Percentiles rank a stretch among this genome's conserved stretches.
phyloP scores from a whole-genome alignment of 2,329 filamentous ascomycete genomes.

The Aureobasidium sp. region DNA sequence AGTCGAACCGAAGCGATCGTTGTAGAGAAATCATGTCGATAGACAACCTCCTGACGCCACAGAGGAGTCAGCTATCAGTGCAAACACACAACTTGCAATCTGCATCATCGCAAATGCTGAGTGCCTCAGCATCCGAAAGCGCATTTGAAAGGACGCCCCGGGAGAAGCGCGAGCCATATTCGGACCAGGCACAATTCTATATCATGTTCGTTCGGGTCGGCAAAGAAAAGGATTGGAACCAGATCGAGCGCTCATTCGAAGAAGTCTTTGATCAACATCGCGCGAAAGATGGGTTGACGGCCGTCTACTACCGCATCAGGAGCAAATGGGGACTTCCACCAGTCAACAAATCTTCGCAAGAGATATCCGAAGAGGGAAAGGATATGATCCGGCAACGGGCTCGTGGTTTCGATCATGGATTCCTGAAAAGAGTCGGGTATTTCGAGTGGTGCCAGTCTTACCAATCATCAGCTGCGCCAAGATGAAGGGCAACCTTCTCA shows the following conservation, averaged over 20 bases:
- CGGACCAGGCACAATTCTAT: conserved; percentile 31
- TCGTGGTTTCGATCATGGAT: conserved; percentile 24
- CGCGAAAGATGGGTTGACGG: conserved; percentile 27
- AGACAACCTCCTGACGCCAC: conserved; percentile 11
- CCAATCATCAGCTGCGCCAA: not conserved
- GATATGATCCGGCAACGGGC: conserved; percentile 24
- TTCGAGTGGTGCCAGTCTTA: conserved; percentile 17
- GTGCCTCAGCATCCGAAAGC: not conserved
- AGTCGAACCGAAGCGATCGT: conserved; percentile 3
- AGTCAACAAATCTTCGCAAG: conserved; percentile 26
- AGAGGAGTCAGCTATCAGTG: not conserved
- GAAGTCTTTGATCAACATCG: conserved; percentile 18
- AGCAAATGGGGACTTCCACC: conserved; percentile 28
- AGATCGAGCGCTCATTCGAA: conserved; percentile 19
- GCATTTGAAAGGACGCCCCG: conserved; percentile 13
- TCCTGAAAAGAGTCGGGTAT: conserved; percentile 26
- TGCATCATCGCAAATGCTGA: not conserved
- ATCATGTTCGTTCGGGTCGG: conserved; percentile 25
- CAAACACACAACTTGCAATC: not conserved
- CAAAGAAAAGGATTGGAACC: conserved; percentile 19
- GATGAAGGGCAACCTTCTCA: not conserved
- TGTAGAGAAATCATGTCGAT: conserved; percentile 15
- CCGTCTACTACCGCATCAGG: conserved; percentile 30
- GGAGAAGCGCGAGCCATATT: conserved; percentile 22
- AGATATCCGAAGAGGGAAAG: conserved; percentile 23